Evolutionary conservation across 2,329 filamentous ascomycete species (phyloP), one percentile per base, ranked within the genome.

Genomic region (Phaeosphaeria sp.): DNA sequence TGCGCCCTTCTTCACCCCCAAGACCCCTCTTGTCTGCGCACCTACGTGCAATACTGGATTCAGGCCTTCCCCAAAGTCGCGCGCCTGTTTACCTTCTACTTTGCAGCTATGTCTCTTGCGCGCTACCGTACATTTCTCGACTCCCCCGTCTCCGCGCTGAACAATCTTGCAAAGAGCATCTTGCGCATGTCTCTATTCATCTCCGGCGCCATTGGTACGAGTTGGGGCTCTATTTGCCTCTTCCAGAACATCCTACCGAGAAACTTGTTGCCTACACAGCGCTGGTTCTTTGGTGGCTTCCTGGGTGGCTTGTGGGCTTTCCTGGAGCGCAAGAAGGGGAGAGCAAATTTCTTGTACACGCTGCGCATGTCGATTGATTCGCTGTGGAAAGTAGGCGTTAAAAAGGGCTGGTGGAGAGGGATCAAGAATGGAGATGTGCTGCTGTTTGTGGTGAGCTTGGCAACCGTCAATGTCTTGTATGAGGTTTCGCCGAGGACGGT

Each of bases 371-470:
- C 90, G 58, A 82, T 97, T 27, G 91, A 96, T 74, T 91, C 87
- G 39, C 77, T 93, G 46, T 98, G 93, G 92, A 96, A 96, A 81
- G 92, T 96, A 0, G 93, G 93, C n/a, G 87, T 90, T 54, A 98
- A 98, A 87, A 83, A 89, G 33, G 86, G 92, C 1, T 92, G 92
- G 87, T 97, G 94, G 92, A 87, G 85, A 63, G 91, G 91, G 11
- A 84, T 95, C 74, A 87, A 85, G 68, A 90, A 91, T 39, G 93
- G 93, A 0, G 94, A 98, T 77, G 87, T 97, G 5, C 86, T 90
- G 80, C 80, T 98, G 3, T 93, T 98, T 71, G 90, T 94, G 17
- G 77, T 87, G 18, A 90, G 92, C 48, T 82, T 97, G 78, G 91
- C 91, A 67, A 77, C 93, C 18, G 87, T 93, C 18, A 92, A 93